Evolutionary conservation across 306 rosid species (phyloP).

Genomic region (Sechiopsis laciniata): DNA sequence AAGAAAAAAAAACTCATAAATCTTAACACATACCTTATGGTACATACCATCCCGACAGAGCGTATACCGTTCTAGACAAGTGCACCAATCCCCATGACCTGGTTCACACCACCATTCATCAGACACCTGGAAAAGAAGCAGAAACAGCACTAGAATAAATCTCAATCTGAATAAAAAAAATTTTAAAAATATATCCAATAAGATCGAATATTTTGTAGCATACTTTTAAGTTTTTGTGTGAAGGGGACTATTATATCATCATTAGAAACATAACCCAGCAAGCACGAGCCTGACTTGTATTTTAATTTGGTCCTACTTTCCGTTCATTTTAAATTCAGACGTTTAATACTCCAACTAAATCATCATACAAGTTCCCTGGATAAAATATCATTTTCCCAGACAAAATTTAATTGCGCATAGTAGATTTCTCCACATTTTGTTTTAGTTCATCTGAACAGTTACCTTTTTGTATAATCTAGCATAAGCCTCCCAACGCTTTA

Average conservation of each 20-base stretch:
- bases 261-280: not conserved
- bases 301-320: too few relatives aligned
- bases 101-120: constrained; percentile 99
- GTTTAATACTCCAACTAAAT: constrained; percentile 1
- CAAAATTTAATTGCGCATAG: not conserved
- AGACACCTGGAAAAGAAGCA: constrained; percentile 53
- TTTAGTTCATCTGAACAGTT: not conserved
- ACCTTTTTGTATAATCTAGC: constrained; percentile 83
- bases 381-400: not conserved
- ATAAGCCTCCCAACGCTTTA: constrained; percentile 84
- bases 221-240: too few relatives aligned
- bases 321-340: not conserved
- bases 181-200: not conserved
- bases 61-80: constrained; percentile 77
- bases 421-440: not conserved
- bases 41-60: constrained; percentile 91
- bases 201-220: not conserved
- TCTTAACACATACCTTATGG: constrained; percentile 67
- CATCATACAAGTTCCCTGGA: constrained; percentile 8
- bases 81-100: constrained; percentile 96
- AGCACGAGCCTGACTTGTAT: not conserved
- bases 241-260: not conserved
- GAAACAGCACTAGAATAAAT: constrained; percentile 5
- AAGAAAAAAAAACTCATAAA: not conserved
- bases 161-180: not conserved